Evolutionary conservation across 495 filamentous ascomycete genomes (phyloP).

Genomic region (Penicillium malachiteum): DNA sequence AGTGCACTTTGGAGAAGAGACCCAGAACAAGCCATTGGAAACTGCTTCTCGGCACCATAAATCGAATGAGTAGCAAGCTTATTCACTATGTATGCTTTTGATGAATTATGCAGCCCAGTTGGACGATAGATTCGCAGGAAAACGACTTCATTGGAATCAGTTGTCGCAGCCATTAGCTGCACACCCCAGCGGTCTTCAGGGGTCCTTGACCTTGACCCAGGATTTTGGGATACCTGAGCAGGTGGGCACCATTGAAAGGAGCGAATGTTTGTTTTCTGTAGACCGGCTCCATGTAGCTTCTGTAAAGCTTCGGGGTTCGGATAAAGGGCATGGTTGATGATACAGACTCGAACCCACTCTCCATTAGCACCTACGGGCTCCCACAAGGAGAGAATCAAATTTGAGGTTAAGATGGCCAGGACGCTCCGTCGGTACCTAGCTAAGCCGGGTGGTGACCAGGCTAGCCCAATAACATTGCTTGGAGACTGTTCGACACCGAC

Average conservation of each 20-base stretch:
- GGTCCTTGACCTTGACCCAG: slow-evolving; percentile 2
- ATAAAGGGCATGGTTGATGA: slow-evolving; percentile 42
- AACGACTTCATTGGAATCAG: slow-evolving; percentile 44
- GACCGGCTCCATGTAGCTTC: slow-evolving; percentile 8
- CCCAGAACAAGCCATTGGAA: slow-evolving; percentile 14
- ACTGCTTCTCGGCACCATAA: slow-evolving; percentile 7
- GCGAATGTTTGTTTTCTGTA: slow-evolving; percentile 35
- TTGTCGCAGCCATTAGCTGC: slow-evolving; percentile 35
- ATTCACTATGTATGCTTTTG: slow-evolving; percentile 17
- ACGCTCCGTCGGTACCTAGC: slow-evolving; percentile 57
- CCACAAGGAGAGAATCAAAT: slow-evolving; percentile 50
- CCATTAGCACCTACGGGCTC: slow-evolving; percentile 35
- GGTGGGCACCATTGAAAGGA: slow-evolving; percentile 46
- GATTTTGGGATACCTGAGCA: slow-evolving; percentile 21
- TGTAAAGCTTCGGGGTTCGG: slow-evolving; percentile 16
- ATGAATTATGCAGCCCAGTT: not conserved
- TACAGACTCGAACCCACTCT: slow-evolving; percentile 45
- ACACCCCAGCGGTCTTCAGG: slow-evolving; percentile 44
- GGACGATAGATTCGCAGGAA: slow-evolving; percentile 25
- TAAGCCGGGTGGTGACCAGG: slow-evolving; percentile 63
- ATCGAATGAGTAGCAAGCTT: slow-evolving; percentile 27
- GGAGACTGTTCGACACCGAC: slow-evolving; percentile 63
- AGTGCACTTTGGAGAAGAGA: slow-evolving; percentile 34
- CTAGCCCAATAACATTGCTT: slow-evolving; percentile 49
- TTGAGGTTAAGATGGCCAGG: slow-evolving; percentile 60